Conservation (phyloP, 2,329 filamentous ascomycete species). For the Nectriaceae sp. region DNA sequence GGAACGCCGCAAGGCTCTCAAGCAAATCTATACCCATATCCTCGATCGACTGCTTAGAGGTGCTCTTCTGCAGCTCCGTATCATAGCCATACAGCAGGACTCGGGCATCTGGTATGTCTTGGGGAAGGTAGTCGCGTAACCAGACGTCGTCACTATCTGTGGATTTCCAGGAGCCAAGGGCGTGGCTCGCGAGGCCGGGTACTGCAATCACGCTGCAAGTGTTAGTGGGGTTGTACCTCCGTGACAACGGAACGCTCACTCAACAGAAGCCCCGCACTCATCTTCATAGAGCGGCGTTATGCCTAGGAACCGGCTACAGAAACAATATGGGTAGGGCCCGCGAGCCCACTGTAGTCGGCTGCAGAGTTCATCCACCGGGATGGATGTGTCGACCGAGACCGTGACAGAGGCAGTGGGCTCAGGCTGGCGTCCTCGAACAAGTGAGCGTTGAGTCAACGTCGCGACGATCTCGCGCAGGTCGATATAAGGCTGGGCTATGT, state of each 20-base stretch:
- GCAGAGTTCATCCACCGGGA: slow-evolving; percentile 3
- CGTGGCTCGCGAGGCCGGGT: slow-evolving; percentile 30
- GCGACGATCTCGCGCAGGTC: neutral
- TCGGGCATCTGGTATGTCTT: slow-evolving; percentile 20
- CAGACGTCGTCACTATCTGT: slow-evolving; percentile 25
- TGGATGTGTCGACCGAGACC: slow-evolving; percentile 4
- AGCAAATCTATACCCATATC: slow-evolving; percentile 17
- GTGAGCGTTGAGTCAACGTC: neutral
- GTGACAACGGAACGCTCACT: slow-evolving; percentile 16
- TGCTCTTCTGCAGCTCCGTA: slow-evolving; percentile 22
- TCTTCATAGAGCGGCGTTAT: slow-evolving; percentile 28
- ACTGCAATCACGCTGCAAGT: slow-evolving; percentile 29
- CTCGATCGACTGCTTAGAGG: slow-evolving; percentile 21
- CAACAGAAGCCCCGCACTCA: slow-evolving; percentile 9
- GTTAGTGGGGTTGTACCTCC: neutral
- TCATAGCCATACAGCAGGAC: slow-evolving; percentile 34
- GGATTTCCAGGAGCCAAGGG: slow-evolving; percentile 32
- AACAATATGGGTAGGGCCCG: slow-evolving; percentile 1
- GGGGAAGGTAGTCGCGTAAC: slow-evolving; percentile 31
- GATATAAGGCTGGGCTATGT: neutral
- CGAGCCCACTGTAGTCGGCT: neutral
- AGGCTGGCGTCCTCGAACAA: neutral
- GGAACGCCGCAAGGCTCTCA: slow-evolving; percentile 16
- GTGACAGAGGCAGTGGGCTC: neutral
- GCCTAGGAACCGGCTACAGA: slow-evolving; percentile 19